phyloP scores from a whole-genome alignment of 1,284 basidiomycete species.

The Trametes pubescens region DNA sequence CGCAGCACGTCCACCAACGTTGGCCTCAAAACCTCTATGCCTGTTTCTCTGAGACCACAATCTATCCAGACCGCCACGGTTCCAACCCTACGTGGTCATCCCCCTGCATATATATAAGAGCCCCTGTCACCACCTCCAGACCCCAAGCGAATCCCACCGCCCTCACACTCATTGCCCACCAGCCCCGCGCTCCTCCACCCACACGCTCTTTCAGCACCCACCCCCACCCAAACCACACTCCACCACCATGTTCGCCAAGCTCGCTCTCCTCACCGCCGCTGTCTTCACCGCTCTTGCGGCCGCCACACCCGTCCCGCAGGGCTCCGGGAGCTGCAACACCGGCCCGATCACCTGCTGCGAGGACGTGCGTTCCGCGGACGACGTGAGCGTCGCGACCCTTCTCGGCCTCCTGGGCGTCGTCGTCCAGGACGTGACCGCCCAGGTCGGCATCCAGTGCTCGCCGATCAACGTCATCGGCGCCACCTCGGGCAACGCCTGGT shows the following conservation, averaged over 20 bases:
- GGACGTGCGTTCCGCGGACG: constrained; percentile 23
- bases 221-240: not conserved
- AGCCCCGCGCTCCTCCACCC: constrained; percentile 17
- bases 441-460: constrained; percentile 33
- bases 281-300: constrained; percentile 30
- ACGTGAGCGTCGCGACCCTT: constrained; percentile 18
- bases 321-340: constrained; percentile 34
- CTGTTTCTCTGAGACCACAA: constrained; percentile 4
- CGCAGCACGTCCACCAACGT: not conserved
- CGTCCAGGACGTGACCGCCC: constrained; percentile 27
- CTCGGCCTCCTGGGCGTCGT: constrained; percentile 33
- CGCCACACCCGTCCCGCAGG: constrained; percentile 24
- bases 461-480: constrained; percentile 37
- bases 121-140: not conserved
- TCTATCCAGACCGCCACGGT: too few species aligned
- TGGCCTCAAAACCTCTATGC: not conserved
- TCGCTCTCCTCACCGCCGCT: constrained; percentile 25
- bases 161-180: constrained; percentile 28
- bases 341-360: constrained; percentile 43
- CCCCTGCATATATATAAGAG: constrained; percentile 16
- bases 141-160: constrained; percentile 28
- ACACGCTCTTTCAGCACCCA: constrained; percentile 18
- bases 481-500: constrained; percentile 38
- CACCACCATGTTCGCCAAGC: constrained; percentile 29
- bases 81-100: not conserved